phyloP scores from a whole-genome alignment of 83 land plant species.

The Picea abies region DNA sequence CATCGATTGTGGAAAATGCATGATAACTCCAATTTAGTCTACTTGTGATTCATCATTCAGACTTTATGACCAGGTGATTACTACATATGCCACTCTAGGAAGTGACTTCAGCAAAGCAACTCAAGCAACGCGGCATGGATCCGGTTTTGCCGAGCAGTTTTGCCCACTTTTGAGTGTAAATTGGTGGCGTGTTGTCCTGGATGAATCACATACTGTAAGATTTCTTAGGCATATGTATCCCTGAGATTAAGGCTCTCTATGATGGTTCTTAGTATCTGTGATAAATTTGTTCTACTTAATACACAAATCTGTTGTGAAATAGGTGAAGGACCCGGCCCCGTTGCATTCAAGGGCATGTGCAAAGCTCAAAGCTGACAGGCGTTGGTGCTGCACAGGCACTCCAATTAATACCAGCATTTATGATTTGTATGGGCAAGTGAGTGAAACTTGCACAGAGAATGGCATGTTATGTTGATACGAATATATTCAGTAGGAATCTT shows the following conservation, averaged over 20 bases:
- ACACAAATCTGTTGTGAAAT: not conserved
- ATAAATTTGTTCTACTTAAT: not conserved
- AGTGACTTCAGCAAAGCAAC: conserved; percentile 62
- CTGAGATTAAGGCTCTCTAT: not conserved
- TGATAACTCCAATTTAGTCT: not conserved
- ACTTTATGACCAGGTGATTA: conserved; percentile 35
- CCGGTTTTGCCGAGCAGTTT: conserved; percentile 55
- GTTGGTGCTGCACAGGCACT: conserved; percentile 60
- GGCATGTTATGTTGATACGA: too few relatives aligned
- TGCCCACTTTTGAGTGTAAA: conserved; percentile 57
- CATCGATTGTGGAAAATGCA: not conserved
- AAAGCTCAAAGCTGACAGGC: conserved; percentile 48
- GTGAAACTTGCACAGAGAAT: not conserved
- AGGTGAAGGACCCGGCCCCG: conserved; percentile 64
- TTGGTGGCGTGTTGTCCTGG: conserved; percentile 61
- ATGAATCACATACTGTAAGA: conserved; percentile 56
- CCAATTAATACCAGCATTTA: conserved; percentile 55
- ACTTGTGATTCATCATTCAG: not conserved
- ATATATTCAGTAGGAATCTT: too few relatives aligned
- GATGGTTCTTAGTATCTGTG: not conserved
- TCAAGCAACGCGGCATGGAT: conserved; percentile 53
- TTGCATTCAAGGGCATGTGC: conserved; percentile 58
- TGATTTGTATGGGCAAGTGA: conserved; percentile 52
- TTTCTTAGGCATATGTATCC: not conserved
- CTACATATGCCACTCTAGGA: conserved; percentile 55